A percentile compares a stretch with the other conserved stretches of the same genome.
These are phyloP conservation scores for Nigrograna mackinnonii DNA, from an alignment of 2,329 filamentous ascomycete species.

Conservation along the genomic window DNA sequence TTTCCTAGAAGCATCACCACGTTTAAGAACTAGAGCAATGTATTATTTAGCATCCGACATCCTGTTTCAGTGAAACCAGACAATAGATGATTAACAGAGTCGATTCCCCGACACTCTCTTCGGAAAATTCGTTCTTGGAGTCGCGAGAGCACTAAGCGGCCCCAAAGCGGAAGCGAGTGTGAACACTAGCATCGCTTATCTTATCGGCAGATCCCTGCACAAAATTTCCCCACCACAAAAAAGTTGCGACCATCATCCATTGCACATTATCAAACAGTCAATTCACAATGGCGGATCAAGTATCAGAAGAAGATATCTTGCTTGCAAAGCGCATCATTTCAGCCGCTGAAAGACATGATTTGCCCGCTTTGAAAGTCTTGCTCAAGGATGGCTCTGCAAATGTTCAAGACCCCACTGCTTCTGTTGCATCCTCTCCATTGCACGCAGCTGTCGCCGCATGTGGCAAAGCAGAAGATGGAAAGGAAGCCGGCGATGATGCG, in stretches of 20 bases:
- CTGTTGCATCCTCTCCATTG: conserved; percentile 36
- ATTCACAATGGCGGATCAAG: conserved; percentile 32
- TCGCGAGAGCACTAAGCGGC: no score
- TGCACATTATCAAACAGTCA: not conserved
- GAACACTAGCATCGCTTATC: conserved; percentile 7
- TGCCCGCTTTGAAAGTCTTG: conserved; percentile 33
- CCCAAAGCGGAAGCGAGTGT: no score
- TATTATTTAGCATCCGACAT: no score
- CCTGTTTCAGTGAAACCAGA: no score
- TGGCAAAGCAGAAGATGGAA: conserved; percentile 30
- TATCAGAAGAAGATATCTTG: conserved; percentile 39
- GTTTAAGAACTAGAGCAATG: no score
- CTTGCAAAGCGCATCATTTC: conserved; percentile 41
- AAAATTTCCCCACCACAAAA: conserved; percentile 1
- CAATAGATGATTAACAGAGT: no score
- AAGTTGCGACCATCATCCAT: conserved; percentile 1
- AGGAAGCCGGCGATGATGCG: conserved; percentile 29
- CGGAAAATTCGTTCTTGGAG: no score
- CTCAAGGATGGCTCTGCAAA: conserved; percentile 41
- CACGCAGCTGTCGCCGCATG: conserved; percentile 38
- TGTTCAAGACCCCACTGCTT: conserved; percentile 38
- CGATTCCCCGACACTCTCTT: no score
- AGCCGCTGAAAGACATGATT: conserved; percentile 38
- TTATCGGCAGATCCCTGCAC: conserved; percentile 2
- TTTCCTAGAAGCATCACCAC: no score